A percentile compares a stretch with the other conserved stretches of the same genome.
These are phyloP conservation scores for Pilatotrama ljubarskyi DNA, from an alignment of 768 basidiomycete species.

Conservation along the genomic window DNA sequence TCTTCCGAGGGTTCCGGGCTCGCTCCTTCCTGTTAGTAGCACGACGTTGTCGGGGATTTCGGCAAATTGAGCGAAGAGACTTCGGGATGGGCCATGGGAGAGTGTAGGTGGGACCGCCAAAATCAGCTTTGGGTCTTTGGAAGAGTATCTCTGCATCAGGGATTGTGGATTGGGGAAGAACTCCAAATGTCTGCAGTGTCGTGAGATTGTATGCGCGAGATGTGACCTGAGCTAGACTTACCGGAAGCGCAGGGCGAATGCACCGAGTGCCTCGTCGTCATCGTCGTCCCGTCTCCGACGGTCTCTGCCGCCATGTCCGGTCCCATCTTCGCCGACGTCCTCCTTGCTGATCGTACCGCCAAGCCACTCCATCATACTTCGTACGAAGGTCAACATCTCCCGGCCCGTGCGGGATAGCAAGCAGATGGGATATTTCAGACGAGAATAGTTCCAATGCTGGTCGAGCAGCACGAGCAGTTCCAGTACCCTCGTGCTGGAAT, in stretches of 20 bases:
- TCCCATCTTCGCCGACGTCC: slow-evolving; percentile 79
- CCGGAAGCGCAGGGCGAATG: slow-evolving; percentile 87
- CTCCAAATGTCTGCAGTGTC: slow-evolving; percentile 71
- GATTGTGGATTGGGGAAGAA: slow-evolving; percentile 85
- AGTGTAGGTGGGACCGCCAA: slow-evolving; percentile 91
- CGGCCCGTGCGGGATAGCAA: slow-evolving; percentile 87
- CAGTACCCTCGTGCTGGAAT: slow-evolving; percentile 91
- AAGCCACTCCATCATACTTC: slow-evolving; percentile 99
- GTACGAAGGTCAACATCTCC: slow-evolving; percentile 91
- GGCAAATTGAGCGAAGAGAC: slow-evolving; percentile 85
- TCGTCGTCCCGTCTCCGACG: slow-evolving; percentile 41
- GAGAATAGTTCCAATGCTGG: slow-evolving; percentile 94
- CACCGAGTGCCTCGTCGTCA: slow-evolving; percentile 83
- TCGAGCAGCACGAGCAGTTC: slow-evolving; percentile 95
- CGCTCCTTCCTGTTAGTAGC: slow-evolving; percentile 76
- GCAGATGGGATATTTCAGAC: slow-evolving; percentile 85
- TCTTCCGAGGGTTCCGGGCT: slow-evolving; percentile 78
- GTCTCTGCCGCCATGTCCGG: slow-evolving; percentile 37
- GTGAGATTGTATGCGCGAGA: neutral
- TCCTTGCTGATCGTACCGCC: slow-evolving; percentile 94
- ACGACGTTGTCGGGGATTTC: slow-evolving; percentile 82
- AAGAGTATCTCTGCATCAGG: slow-evolving; percentile 78
- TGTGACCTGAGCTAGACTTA: slow-evolving; percentile 36
- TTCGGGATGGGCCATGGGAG: slow-evolving; percentile 88
- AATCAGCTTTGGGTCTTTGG: slow-evolving; percentile 89